These are phyloP conservation scores for Russula sp. DNA, from an alignment of 768 basidiomycete species.

Conservation along the genomic window DNA sequence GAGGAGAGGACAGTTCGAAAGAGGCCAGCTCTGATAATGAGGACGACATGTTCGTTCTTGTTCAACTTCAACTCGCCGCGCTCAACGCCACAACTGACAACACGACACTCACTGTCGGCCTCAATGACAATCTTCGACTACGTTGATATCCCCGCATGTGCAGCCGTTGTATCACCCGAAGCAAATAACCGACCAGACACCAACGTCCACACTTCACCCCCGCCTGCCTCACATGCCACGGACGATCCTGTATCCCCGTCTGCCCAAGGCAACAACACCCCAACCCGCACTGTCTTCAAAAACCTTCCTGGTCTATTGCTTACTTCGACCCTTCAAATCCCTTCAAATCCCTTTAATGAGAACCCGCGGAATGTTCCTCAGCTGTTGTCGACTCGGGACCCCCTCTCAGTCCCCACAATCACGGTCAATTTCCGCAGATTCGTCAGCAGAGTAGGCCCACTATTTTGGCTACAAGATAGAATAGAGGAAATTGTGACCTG, in stretches of 20 bases:
- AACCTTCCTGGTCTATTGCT: slow-evolving; percentile 28
- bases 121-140: slow-evolving; percentile 23
- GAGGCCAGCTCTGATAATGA: slow-evolving; percentile 22
- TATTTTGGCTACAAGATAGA: slow-evolving; percentile 90
- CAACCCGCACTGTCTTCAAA: slow-evolving; percentile 23
- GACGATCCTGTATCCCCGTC: slow-evolving; percentile 6
- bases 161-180: slow-evolving; percentile 13
- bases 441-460: slow-evolving; percentile 65
- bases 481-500: slow-evolving; percentile 83
- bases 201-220: slow-evolving; percentile 18
- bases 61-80: background rate
- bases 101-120: background rate
- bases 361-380: slow-evolving; percentile 35
- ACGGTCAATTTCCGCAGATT: slow-evolving; percentile 82
- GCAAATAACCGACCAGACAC: slow-evolving; percentile 2
- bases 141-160: slow-evolving; percentile 29
- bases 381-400: slow-evolving; percentile 58
- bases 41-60: slow-evolving; percentile 17
- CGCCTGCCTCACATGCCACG: background rate
- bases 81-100: background rate
- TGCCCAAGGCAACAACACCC: background rate
- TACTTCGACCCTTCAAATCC: slow-evolving; percentile 27
- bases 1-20: slow-evolving; percentile 21
- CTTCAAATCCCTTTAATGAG: slow-evolving; percentile 4
- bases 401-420: slow-evolving; percentile 73